phyloP scores from a whole-genome alignment of 208 protist genomes.

The Leishmania arabica region DNA sequence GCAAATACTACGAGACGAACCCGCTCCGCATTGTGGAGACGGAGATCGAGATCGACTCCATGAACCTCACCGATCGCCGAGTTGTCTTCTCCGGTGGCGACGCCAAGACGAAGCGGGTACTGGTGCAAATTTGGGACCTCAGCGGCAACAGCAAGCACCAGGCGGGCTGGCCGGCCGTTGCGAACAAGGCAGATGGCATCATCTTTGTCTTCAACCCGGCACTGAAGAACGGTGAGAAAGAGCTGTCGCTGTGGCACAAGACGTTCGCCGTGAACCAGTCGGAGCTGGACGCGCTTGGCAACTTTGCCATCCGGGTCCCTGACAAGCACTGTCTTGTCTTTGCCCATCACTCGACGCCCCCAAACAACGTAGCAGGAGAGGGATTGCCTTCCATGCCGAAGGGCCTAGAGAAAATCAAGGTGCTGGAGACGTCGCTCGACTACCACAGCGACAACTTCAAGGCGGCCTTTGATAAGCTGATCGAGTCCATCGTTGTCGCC shows the following conservation, averaged over 20 bases:
- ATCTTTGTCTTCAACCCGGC: slow-evolving; percentile 90
- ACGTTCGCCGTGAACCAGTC: slow-evolving; percentile 80
- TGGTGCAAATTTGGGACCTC: slow-evolving; percentile 91
- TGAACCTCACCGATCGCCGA: slow-evolving; percentile 43
- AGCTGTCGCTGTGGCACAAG: slow-evolving; percentile 92
- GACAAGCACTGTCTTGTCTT: slow-evolving; percentile 78
- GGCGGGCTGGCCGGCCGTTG: slow-evolving; percentile 86
- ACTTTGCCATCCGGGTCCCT: slow-evolving; percentile 58
- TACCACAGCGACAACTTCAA: slow-evolving; percentile 92
- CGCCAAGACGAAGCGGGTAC: slow-evolving; percentile 42
- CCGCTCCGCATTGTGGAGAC: slow-evolving; percentile 91
- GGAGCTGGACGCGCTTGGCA: slow-evolving; percentile 68
- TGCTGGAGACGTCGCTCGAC: slow-evolving; percentile 87
- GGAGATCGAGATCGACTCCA: slow-evolving; percentile 74
- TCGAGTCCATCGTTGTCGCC: slow-evolving; percentile 66
- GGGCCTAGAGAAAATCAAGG: slow-evolving; percentile 69
- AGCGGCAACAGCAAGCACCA: slow-evolving; percentile 84
- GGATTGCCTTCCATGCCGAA: slow-evolving; percentile 68
- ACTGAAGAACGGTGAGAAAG: slow-evolving; percentile 70
- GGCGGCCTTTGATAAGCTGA: slow-evolving; percentile 84
- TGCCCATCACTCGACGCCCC: slow-evolving; percentile 72
- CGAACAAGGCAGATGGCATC: slow-evolving; percentile 73
- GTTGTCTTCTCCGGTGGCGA: slow-evolving; percentile 68
- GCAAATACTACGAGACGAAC: slow-evolving; percentile 84
- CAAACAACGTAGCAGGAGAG: slow-evolving; percentile 27